These are phyloP conservation scores for Udeniomyces megalosporus DNA, from an alignment of 768 basidiomycete species.

Conservation along the genomic window DNA sequence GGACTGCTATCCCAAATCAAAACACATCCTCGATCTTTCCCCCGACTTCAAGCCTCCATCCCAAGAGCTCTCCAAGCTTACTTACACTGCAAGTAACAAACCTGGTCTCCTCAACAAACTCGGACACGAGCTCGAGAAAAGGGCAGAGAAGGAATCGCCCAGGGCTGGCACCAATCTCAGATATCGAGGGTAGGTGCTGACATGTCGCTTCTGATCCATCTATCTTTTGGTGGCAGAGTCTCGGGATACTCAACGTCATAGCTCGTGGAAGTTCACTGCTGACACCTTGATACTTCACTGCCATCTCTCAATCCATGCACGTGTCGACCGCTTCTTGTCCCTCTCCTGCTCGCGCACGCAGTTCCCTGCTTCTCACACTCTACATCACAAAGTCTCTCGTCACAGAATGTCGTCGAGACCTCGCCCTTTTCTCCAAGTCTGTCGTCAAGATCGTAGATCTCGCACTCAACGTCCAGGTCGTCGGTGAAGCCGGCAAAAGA, in stretches of 20 bases:
- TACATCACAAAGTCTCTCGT: slow-evolving; percentile 4
- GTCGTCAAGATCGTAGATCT: slow-evolving; percentile 22
- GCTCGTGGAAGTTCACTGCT: too few species aligned
- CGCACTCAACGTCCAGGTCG: slow-evolving; percentile 22
- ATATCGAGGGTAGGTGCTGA: background rate
- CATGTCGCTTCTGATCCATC: too few species aligned
- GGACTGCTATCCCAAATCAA: background rate
- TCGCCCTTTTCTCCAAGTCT: slow-evolving; percentile 23
- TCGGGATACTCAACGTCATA: too few species aligned
- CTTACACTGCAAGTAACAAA: slow-evolving; percentile 25
- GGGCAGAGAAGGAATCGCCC: slow-evolving; percentile 23
- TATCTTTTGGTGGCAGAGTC: too few species aligned
- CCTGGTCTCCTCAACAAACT: slow-evolving; percentile 25
- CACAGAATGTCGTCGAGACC: slow-evolving; percentile 19
- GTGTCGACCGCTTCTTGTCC: too few species aligned
- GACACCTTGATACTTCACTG: too few species aligned
- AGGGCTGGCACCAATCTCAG: slow-evolving; percentile 5
- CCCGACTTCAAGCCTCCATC: slow-evolving; percentile 23
- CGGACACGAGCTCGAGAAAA: slow-evolving; percentile 25
- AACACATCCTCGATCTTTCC: background rate
- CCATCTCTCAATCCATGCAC: too few species aligned
- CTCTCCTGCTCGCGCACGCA: background rate
- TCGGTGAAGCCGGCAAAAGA: slow-evolving; percentile 17
- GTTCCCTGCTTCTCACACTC: slow-evolving; percentile 9
- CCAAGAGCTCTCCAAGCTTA: slow-evolving; percentile 27